phyloP scores from a whole-genome alignment of 257 asterid genomes.

The Solanum commersonii region DNA sequence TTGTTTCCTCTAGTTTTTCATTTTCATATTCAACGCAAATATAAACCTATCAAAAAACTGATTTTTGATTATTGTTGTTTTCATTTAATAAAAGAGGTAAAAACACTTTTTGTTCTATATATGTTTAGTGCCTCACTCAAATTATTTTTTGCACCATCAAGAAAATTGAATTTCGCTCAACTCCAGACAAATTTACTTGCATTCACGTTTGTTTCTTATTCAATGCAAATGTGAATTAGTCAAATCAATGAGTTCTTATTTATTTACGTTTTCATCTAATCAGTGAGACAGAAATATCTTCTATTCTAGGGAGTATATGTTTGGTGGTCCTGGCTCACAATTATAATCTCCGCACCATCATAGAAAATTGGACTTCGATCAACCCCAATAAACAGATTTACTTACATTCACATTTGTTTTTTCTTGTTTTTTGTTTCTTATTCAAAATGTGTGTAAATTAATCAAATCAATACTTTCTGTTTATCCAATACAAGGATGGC shows the following conservation, averaged over 20 bases:
- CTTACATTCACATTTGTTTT: not conserved
- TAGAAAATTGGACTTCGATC: not conserved
- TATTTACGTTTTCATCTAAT: too few relatives aligned
- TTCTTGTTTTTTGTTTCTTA: too few relatives aligned
- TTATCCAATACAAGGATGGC: too few relatives aligned
- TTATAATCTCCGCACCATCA: not conserved
- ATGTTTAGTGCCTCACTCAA: not conserved
- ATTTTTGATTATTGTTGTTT: not conserved
- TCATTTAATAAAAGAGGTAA: too few relatives aligned
- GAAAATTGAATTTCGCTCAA: not conserved
- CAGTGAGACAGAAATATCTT: not conserved
- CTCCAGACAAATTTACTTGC: too few relatives aligned
- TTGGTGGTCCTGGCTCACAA: not conserved
- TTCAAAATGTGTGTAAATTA: too few relatives aligned
- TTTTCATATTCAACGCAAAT: not conserved
- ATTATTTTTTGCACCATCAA: not conserved
- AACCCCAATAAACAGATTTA: too few relatives aligned
- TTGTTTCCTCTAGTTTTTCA: not conserved
- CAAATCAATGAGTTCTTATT: not conserved
- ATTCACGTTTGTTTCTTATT: not conserved
- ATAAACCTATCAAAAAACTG: too few relatives aligned
- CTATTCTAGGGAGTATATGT: too few relatives aligned
- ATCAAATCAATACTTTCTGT: too few relatives aligned
- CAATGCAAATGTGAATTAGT: not conserved
- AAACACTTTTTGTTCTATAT: too few relatives aligned